Evolutionary conservation across 768 basidiomycete species (phyloP).

Genomic region (Gautieria morchelliformis): DNA sequence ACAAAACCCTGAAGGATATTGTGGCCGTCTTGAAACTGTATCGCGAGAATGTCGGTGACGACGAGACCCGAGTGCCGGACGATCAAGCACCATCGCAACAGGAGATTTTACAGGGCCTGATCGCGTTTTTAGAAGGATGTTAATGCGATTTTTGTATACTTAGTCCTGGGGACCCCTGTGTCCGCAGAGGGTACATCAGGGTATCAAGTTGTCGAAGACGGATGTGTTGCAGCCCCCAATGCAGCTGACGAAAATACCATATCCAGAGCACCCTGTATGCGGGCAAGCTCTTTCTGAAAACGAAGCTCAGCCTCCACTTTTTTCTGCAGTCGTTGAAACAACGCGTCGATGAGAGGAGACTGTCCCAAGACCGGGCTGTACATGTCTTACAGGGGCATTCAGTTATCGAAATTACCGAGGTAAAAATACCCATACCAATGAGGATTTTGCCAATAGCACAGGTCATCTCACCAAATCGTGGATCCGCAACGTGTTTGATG

Average conservation of each 20-base stretch:
- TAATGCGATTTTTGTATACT: conserved; percentile 14
- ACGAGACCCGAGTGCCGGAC: conserved; percentile 28
- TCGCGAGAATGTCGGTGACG: conserved; percentile 63
- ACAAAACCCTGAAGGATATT: conserved; percentile 60
- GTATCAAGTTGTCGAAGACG: conserved; percentile 1
- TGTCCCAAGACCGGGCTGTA: conserved; percentile 89
- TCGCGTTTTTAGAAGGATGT: conserved; percentile 45
- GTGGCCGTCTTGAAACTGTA: conserved; percentile 61
- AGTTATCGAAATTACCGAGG: conserved; percentile 4
- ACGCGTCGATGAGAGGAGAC: conserved; percentile 82
- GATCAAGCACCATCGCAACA: conserved; percentile 43
- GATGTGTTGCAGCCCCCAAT: conserved; percentile 16
- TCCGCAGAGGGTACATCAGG: not conserved
- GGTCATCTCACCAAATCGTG: conserved; percentile 86
- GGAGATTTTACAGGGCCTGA: conserved; percentile 60
- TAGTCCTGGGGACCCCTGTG: not conserved
- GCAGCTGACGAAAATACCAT: conserved; percentile 72
- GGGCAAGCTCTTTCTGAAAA: conserved; percentile 80
- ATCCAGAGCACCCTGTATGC: conserved; percentile 77
- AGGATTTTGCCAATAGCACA: conserved; percentile 72
- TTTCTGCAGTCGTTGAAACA: conserved; percentile 72
- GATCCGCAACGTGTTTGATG: conserved; percentile 77
- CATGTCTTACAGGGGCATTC: conserved; percentile 51
- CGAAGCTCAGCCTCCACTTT: conserved; percentile 80
- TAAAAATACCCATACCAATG: conserved; percentile 51